Evolutionary conservation across 2,329 filamentous ascomycete genomes (phyloP).

Genomic region (Penicillium sp.): DNA sequence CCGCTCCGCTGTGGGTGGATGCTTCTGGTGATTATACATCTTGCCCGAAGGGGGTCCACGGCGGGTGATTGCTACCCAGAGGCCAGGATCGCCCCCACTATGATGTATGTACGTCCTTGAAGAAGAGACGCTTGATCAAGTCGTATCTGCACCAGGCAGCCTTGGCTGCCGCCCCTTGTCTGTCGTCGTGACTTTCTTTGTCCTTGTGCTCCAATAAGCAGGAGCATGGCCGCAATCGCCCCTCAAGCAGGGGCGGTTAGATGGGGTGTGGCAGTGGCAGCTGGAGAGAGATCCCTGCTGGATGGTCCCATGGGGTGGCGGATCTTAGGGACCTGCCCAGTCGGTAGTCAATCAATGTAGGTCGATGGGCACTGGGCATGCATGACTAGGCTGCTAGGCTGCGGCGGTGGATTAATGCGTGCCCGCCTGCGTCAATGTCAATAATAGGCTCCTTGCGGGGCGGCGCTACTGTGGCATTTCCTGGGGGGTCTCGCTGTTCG

Average conservation of each 20-base stretch:
- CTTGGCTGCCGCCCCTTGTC: conserved; percentile 1
- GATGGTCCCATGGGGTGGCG: background rate
- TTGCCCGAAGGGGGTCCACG: background rate
- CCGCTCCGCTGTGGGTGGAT: background rate
- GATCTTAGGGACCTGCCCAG: background rate
- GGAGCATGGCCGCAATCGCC: background rate
- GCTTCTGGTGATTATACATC: background rate
- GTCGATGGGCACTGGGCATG: conserved; percentile 1
- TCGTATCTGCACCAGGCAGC: background rate
- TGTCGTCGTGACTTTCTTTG: background rate
- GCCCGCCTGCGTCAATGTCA: conserved; percentile 2
- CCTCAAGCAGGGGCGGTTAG: background rate
- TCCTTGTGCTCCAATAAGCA: background rate
- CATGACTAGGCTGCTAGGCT: conserved; percentile 1
- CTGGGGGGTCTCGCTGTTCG: background rate
- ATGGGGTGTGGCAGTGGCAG: conserved; percentile 1
- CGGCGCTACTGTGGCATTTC: background rate
- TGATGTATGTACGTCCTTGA: conserved; percentile 3
- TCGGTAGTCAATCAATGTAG: background rate
- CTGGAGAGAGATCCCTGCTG: background rate
- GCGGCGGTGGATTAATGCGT: background rate
- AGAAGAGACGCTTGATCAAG: background rate
- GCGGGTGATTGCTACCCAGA: background rate
- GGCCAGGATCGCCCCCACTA: conserved; percentile 22
- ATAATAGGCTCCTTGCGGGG: conserved; percentile 4